These are phyloP conservation scores for Trametes sp. DNA, from an alignment of 1,284 basidiomycete species.

Conservation along the genomic window DNA sequence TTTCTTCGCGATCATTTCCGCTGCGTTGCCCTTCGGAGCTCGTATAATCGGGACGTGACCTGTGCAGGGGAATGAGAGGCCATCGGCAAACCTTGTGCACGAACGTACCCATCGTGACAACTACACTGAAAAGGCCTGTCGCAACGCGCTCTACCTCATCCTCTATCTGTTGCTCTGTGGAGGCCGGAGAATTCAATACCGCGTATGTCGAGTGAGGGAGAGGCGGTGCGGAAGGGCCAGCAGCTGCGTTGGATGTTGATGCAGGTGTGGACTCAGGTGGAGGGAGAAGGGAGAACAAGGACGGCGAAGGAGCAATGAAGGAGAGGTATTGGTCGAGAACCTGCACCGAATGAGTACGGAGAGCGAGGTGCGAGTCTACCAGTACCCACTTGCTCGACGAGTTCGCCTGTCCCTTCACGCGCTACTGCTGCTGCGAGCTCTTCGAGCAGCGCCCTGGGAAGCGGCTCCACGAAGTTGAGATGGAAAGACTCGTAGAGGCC, in stretches of 20 bases:
- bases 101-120: constrained; percentile 86
- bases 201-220: constrained; percentile 69
- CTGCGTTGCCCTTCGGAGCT: constrained; percentile 94
- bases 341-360: constrained; percentile 44
- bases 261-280: constrained; percentile 46
- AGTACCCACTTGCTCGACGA: constrained; percentile 75
- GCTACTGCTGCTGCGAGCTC: constrained; percentile 93
- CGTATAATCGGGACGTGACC: constrained; percentile 96
- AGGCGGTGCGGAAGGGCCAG: constrained; percentile 40
- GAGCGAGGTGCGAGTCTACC: background rate
- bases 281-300: constrained; percentile 92
- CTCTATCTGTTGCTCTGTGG: constrained; percentile 92
- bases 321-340: constrained; percentile 97
- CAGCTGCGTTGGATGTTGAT: constrained; percentile 43
- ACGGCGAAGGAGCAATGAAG: constrained; percentile 94
- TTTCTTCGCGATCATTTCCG: constrained; percentile 98
- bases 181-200: constrained; percentile 92
- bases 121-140: constrained; percentile 89
- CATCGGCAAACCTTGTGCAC: background rate
- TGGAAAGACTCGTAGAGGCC: constrained; percentile 93
- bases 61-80: constrained; percentile 39
- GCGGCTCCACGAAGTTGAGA: constrained; percentile 93
- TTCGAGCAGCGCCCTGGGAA: constrained; percentile 89
- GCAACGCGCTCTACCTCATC: constrained; percentile 94
- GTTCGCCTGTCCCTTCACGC: constrained; percentile 83